These are phyloP conservation scores for Acanthamoeba lenticulata DNA, from an alignment of 208 protist genomes.

Conservation along the genomic window DNA sequence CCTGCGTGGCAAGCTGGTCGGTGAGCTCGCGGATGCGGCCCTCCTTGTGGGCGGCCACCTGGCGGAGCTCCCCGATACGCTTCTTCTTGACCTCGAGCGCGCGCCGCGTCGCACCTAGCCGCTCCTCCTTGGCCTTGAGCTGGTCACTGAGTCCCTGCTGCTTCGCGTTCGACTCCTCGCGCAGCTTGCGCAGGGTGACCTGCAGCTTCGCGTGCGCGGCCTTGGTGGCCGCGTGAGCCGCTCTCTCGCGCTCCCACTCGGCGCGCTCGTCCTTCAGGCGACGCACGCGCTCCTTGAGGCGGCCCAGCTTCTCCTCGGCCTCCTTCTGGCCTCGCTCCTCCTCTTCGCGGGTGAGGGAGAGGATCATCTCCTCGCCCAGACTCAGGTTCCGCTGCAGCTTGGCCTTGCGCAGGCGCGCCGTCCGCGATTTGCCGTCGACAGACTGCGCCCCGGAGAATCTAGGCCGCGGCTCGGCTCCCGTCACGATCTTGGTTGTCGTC, in stretches of 20 bases:
- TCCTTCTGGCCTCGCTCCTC: neutral
- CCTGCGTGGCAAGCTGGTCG: neutral
- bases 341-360: neutral
- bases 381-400: neutral
- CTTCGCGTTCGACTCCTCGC: neutral
- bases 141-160: neutral
- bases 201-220: neutral
- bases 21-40: neutral
- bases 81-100: neutral
- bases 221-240: neutral
- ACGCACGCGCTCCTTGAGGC: neutral
- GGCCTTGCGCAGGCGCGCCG: neutral
- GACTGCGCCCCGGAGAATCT: neutral
- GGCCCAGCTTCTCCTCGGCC: neutral
- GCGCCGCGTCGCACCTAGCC: neutral
- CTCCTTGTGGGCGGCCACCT: neutral
- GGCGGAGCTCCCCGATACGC: neutral
- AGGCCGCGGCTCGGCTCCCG: neutral
- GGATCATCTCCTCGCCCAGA: constrained; percentile 28
- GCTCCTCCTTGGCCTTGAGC: neutral
- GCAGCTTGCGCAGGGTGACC: neutral
- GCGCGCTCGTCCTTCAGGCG: constrained; percentile 11
- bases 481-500: neutral
- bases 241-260: neutral
- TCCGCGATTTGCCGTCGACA: neutral